phyloP scores from a whole-genome alignment of 371 early-diverging fungal genomes.

The Lichtheimia corymbifera region DNA sequence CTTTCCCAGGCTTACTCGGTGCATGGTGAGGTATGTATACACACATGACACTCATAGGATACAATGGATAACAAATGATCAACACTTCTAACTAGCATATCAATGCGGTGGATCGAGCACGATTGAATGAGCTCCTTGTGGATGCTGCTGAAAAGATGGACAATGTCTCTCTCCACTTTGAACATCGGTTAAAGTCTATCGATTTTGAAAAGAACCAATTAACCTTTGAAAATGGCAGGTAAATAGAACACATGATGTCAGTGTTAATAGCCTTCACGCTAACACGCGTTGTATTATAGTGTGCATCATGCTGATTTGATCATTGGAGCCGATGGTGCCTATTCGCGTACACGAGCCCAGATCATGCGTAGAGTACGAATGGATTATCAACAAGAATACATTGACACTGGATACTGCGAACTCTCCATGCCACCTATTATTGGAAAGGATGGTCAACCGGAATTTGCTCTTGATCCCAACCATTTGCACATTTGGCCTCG shows the following conservation, averaged over 20 bases:
- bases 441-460: conserved; percentile 48
- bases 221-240: conserved; percentile 21
- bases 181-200: conserved; percentile 57
- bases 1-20: conserved; percentile 86
- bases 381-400: conserved; percentile 86
- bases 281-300: conserved; percentile 23
- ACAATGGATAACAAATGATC: not conserved
- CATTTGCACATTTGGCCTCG: conserved; percentile 98
- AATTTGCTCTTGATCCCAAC: conserved; percentile 84
- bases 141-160: conserved; percentile 63
- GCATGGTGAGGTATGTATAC: conserved; percentile 71
- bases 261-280: not conserved
- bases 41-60: not conserved
- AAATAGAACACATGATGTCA: not conserved
- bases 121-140: conserved; percentile 81
- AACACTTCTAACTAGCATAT: conserved; percentile 80
- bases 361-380: conserved; percentile 78
- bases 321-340: conserved; percentile 96
- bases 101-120: conserved; percentile 90
- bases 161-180: conserved; percentile 72
- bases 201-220: conserved; percentile 63
- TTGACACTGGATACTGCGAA: conserved; percentile 92
- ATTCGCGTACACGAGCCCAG: conserved; percentile 76
- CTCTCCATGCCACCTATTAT: conserved; percentile 72
- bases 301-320: conserved; percentile 72